Evolutionary conservation across 179 eudicot genomes (phyloP).

Genomic region (Beta lomatogona): DNA sequence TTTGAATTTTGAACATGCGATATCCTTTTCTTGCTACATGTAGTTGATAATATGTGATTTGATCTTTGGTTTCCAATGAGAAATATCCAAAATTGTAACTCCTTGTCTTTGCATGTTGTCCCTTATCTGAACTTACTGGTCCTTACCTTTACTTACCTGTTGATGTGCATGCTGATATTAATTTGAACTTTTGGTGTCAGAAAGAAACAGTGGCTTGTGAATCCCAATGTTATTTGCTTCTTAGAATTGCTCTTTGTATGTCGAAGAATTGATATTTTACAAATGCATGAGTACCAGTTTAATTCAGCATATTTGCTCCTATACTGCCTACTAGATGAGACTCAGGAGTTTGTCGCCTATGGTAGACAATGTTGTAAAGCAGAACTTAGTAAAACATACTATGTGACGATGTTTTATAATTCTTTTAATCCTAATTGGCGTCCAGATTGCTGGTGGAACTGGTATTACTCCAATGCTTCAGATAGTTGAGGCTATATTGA

Average conservation of each 20-base stretch:
- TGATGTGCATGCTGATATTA: neutral
- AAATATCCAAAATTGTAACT: neutral
- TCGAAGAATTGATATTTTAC: neutral
- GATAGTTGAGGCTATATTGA: constrained; percentile 81
- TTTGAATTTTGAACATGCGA: neutral
- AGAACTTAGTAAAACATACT: neutral
- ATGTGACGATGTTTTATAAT: neutral
- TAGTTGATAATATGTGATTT: neutral
- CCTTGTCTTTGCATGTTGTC: neutral
- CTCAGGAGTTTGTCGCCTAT: neutral
- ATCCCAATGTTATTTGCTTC: neutral
- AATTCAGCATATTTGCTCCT: neutral
- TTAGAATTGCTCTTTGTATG: neutral
- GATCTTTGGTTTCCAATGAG: neutral
- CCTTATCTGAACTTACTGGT: neutral
- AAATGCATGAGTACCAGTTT: neutral
- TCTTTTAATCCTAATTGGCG: constrained; percentile 7
- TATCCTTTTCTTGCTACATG: neutral
- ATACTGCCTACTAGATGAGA: neutral
- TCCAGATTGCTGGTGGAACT: constrained; percentile 94
- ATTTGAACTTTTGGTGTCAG: neutral
- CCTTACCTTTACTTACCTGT: neutral
- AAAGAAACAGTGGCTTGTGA: neutral
- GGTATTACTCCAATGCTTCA: constrained; percentile 99
- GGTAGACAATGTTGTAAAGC: neutral